Conservation (phyloP, 2,329 filamentous ascomycete species). For the Nigrospora osmanthi region DNA sequence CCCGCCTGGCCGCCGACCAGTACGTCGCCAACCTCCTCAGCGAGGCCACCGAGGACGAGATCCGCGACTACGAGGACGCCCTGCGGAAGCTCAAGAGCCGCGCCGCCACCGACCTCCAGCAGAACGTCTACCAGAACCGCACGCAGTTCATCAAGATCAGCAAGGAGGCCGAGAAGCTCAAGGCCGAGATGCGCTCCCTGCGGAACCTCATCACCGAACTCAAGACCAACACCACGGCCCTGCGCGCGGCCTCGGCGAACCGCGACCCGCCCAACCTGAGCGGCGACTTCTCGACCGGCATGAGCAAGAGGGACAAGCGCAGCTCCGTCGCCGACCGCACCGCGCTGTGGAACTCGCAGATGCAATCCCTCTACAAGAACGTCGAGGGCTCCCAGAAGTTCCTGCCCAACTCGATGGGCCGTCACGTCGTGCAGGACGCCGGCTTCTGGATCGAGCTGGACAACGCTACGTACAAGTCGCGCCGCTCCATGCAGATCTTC, state of each 20-base stretch:
- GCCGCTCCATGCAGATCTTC: conserved; percentile 83
- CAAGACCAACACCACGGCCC: conserved; percentile 65
- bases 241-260: conserved; percentile 50
- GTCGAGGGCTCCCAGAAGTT: conserved; percentile 99
- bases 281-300: conserved; percentile 41
- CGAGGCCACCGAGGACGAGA: conserved; percentile 82
- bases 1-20: conserved; percentile 70
- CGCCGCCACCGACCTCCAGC: conserved; percentile 78
- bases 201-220: conserved; percentile 88
- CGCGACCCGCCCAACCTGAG: conserved; percentile 36
- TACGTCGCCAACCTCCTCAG: conserved; percentile 68
- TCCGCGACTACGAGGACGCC: conserved; percentile 70
- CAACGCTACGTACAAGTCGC: conserved; percentile 92
- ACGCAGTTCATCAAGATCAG: conserved; percentile 99
- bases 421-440: conserved; percentile 90
- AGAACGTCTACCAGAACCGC: conserved; percentile 93
- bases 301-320: conserved; percentile 71
- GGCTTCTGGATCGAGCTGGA: conserved; percentile 94
- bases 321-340: conserved; percentile 75
- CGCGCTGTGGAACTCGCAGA: conserved; percentile 60
- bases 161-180: conserved; percentile 96
- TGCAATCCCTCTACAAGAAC: conserved; percentile 85
- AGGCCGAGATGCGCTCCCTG: conserved; percentile 88
- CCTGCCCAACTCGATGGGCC: conserved; percentile 79
- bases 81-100: conserved; percentile 70